Conservation (phyloP, 805 yeast genomes). For the Saturnispora halmiae region DNA sequence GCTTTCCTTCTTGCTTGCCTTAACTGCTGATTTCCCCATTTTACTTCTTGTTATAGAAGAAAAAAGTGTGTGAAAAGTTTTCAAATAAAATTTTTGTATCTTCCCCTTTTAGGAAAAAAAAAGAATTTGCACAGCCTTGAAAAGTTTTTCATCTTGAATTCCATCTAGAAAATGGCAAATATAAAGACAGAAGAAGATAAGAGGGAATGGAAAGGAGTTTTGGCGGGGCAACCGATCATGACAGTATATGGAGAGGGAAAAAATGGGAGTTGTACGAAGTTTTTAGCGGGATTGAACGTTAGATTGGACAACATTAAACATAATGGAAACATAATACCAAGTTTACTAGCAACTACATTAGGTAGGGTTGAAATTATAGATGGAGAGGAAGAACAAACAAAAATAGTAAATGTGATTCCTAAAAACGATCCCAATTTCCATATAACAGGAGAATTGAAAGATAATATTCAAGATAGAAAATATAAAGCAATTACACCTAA, state of each 20-base stretch:
- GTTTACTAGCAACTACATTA: slow-evolving; percentile 47
- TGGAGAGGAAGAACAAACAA: slow-evolving; percentile 4
- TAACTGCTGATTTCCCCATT: slow-evolving; percentile 26
- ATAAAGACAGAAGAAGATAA: too few species aligned
- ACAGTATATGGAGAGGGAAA: slow-evolving; percentile 38
- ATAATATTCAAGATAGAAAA: slow-evolving; percentile 1
- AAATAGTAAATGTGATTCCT: slow-evolving; percentile 17
- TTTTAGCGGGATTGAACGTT: slow-evolving; percentile 59
- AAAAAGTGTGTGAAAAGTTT: slow-evolving; percentile 7
- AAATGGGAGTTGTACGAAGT: slow-evolving; percentile 26
- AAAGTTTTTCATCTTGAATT: not conserved
- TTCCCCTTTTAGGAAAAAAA: slow-evolving; percentile 10
- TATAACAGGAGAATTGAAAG: slow-evolving; percentile 2
- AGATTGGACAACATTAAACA: slow-evolving; percentile 38
- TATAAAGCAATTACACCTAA: slow-evolving; percentile 50
- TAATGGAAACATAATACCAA: slow-evolving; percentile 31
- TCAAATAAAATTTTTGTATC: slow-evolving; percentile 1
- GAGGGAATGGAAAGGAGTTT: slow-evolving; percentile 38
- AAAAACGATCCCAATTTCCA: slow-evolving; percentile 19
- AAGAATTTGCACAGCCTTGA: slow-evolving; percentile 5
- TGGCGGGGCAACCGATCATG: slow-evolving; percentile 78
- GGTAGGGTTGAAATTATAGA: slow-evolving; percentile 41
- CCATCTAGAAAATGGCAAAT: not conserved
- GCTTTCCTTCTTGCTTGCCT: slow-evolving; percentile 21
- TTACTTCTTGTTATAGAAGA: slow-evolving; percentile 4